Percentiles rank a stretch among this genome's conserved stretches.
Evolutionary conservation across 1,284 basidiomycete species (phyloP).

Genomic region (Puccinia coronata): DNA sequence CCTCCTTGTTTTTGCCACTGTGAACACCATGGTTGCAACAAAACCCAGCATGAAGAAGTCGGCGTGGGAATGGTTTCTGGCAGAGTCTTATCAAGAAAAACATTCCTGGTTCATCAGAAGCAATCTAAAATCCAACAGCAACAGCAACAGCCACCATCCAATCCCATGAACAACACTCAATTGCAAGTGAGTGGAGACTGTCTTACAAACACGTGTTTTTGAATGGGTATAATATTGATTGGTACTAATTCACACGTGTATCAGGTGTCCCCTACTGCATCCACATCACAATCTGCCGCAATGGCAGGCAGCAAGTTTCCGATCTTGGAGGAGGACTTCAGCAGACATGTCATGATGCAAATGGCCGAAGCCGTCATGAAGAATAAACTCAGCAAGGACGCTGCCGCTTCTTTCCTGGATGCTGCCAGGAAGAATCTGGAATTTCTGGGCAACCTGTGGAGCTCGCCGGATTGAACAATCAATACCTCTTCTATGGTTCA

Average conservation of each 20-base stretch:
- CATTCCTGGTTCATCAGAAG: slow-evolving; percentile 9
- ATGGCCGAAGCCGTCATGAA: slow-evolving; percentile 1
- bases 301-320: not conserved
- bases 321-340: no score
- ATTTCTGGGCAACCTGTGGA: not conserved
- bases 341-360: no score
- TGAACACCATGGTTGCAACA: no score
- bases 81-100: no score
- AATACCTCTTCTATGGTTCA: no score
- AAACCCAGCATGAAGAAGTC: no score
- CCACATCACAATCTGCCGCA: not conserved
- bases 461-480: not conserved
- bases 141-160: not conserved
- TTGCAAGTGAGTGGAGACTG: no score
- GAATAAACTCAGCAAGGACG: slow-evolving; percentile 4
- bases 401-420: not conserved
- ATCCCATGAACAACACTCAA: no score
- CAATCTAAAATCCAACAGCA: not conserved
- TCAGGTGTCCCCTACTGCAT: no score
- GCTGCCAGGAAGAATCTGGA: no score
- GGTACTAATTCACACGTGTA: not conserved
- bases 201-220: not conserved
- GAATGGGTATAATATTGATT: not conserved
- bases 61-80: no score
- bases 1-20: no score